Percentiles rank a stretch among this genome's conserved stretches.
Evolutionary conservation across 345 rosid genomes (phyloP).

Genomic region (Sapria himalayana): DNA sequence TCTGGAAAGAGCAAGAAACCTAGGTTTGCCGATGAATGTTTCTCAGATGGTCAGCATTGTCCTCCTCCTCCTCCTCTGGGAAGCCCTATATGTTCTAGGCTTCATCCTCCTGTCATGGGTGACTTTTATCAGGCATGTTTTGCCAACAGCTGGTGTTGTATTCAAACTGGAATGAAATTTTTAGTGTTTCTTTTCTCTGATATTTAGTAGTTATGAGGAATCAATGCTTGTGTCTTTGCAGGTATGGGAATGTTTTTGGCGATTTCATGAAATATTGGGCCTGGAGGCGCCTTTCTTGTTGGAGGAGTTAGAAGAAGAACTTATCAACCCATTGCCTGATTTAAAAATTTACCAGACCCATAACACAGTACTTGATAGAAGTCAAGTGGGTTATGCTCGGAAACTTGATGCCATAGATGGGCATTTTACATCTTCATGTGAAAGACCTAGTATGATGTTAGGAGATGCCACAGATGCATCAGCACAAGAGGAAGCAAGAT

Average conservation of each 20-base stretch:
- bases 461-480: conserved; percentile 17
- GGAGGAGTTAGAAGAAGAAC: conserved; percentile 61
- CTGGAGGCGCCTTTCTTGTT: conserved; percentile 30
- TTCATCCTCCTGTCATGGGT: conserved; percentile 61
- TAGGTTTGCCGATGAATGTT: conserved; percentile 16
- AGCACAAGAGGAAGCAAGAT: conserved; percentile 22
- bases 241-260: conserved; percentile 66
- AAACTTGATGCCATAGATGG: conserved; percentile 14
- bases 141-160: too few species aligned
- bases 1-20: conserved; percentile 24
- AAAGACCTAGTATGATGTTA: conserved; percentile 13
- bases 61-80: conserved; percentile 63
- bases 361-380: too few species aligned
- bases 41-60: conserved; percentile 14
- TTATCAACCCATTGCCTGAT: conserved; percentile 38
- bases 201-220: too few species aligned
- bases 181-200: too few species aligned
- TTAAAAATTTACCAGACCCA: too few species aligned
- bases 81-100: conserved; percentile 37
- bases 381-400: conserved; percentile 13
- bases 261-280: conserved; percentile 59
- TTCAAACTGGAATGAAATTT: too few species aligned
- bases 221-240: conserved; percentile 20
- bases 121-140: conserved; percentile 69
- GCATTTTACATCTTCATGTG: conserved; percentile 11